phyloP scores from a whole-genome alignment of 768 basidiomycete genomes.

The Boletus bicolor region DNA sequence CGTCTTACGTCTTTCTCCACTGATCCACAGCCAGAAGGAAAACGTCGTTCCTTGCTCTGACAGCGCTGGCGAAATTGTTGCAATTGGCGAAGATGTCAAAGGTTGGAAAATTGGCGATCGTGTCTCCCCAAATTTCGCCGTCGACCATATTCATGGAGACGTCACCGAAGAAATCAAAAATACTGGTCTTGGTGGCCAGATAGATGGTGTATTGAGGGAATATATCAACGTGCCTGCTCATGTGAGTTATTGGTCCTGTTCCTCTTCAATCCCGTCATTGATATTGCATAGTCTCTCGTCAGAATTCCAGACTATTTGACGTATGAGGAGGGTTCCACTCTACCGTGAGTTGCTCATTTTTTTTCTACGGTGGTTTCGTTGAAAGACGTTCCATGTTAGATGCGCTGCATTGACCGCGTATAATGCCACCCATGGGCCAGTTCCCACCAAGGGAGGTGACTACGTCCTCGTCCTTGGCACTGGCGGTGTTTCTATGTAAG shows the following conservation, averaged over 20 bases:
- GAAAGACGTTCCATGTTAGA: conserved; percentile 22
- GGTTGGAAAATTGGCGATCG: conserved; percentile 55
- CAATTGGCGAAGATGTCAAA: conserved; percentile 38
- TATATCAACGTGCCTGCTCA: conserved; percentile 50
- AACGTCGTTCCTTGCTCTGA: conserved; percentile 42
- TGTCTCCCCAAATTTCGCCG: conserved; percentile 51
- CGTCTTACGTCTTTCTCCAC: conserved; percentile 23
- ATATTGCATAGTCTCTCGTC: conserved; percentile 41
- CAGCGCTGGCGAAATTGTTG: conserved; percentile 55
- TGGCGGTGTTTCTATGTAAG: conserved; percentile 54
- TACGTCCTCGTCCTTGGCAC: conserved; percentile 55
- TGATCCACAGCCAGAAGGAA: conserved; percentile 19
- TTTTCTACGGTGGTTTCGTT: background rate
- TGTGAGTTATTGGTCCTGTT: conserved; percentile 21
- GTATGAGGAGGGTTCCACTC: conserved; percentile 62
- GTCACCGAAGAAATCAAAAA: conserved; percentile 32
- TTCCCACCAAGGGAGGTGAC: conserved; percentile 55
- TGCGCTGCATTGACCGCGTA: conserved; percentile 66
- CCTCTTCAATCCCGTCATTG: background rate
- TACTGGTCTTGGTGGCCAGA: conserved; percentile 44
- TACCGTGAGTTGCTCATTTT: conserved; percentile 41
- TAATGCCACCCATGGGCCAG: conserved; percentile 50
- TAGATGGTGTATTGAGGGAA: conserved; percentile 52
- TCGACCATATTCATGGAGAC: conserved; percentile 49
- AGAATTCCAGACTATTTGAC: conserved; percentile 53